A percentile compares a stretch with the other conserved stretches of the same genome.
Conservation (phyloP, 2,329 filamentous ascomycete species). For the Biscogniauxia mediterranea region DNA sequence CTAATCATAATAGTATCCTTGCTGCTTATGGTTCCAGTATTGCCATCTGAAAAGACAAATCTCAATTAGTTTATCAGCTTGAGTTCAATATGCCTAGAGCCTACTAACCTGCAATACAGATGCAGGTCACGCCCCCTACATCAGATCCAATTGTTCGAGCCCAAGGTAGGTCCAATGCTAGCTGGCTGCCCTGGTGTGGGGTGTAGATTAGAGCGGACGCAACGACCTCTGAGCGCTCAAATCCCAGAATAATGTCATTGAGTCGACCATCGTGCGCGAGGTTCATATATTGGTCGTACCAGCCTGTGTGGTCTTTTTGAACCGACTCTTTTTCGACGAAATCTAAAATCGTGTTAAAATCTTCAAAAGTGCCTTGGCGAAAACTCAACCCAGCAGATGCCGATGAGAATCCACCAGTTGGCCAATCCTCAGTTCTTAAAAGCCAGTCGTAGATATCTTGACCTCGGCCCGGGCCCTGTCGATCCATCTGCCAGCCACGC, state of each 20-base stretch:
- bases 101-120: constrained; percentile 54
- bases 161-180: constrained; percentile 55
- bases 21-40: constrained; percentile 41
- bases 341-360: constrained; percentile 47
- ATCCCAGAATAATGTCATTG: constrained; percentile 53
- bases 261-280: constrained; percentile 48
- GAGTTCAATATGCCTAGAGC: constrained; percentile 3
- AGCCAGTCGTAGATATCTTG: constrained; percentile 54
- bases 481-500: constrained; percentile 52
- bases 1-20: constrained; percentile 51
- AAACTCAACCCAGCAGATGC: constrained; percentile 41
- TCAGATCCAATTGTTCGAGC: constrained; percentile 47
- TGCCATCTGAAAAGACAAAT: constrained; percentile 37
- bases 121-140: constrained; percentile 59
- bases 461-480: constrained; percentile 44
- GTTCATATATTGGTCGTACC: constrained; percentile 59
- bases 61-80: constrained; percentile 14
- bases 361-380: constrained; percentile 43
- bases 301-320: constrained; percentile 50
- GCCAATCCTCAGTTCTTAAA: constrained; percentile 50
- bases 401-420: constrained; percentile 37
- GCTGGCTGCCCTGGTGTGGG: constrained; percentile 44
- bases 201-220: constrained; percentile 55
- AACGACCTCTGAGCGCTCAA: constrained; percentile 48
- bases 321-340: constrained; percentile 49